Evolutionary conservation across 768 basidiomycete genomes (phyloP).

Genomic region (Rubroboletus satanas): DNA sequence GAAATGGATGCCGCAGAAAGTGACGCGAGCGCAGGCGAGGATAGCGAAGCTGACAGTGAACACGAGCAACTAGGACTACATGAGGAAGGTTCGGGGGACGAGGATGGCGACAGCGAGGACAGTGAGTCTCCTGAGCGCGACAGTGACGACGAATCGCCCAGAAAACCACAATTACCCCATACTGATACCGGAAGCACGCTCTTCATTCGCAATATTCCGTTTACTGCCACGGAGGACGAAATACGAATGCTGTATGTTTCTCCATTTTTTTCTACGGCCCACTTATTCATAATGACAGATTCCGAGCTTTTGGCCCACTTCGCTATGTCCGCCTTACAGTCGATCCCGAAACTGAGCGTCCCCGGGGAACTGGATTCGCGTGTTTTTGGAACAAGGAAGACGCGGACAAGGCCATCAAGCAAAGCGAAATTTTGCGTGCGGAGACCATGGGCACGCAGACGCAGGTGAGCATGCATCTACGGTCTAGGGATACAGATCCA

Average conservation of each 20-base stretch:
- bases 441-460: conserved; percentile 54
- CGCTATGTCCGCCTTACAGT: conserved; percentile 91
- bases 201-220: conserved; percentile 92
- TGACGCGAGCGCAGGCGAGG: conserved; percentile 19
- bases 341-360: conserved; percentile 78
- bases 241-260: conserved; percentile 69
- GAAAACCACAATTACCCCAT: conserved; percentile 69
- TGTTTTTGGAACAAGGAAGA: conserved; percentile 95
- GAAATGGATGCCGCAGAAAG: conserved; percentile 31
- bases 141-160: conserved; percentile 38
- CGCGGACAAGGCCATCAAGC: conserved; percentile 79
- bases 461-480: conserved; percentile 28
- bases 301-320: conserved; percentile 87
- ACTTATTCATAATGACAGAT: conserved; percentile 37
- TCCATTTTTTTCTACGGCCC: background rate
- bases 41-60: conserved; percentile 36
- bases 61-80: conserved; percentile 46
- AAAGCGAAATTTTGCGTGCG: conserved; percentile 65
- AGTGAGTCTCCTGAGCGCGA: conserved; percentile 11
- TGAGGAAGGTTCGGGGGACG: conserved; percentile 26
- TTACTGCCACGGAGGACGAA: conserved; percentile 90
- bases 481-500: background rate
- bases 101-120: conserved; percentile 26
- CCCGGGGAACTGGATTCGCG: conserved; percentile 92
- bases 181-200: conserved; percentile 88